Evolutionary conservation across 2,329 filamentous ascomycete genomes (phyloP).

Genomic region (Ceratocystiopsis sp.): DNA sequence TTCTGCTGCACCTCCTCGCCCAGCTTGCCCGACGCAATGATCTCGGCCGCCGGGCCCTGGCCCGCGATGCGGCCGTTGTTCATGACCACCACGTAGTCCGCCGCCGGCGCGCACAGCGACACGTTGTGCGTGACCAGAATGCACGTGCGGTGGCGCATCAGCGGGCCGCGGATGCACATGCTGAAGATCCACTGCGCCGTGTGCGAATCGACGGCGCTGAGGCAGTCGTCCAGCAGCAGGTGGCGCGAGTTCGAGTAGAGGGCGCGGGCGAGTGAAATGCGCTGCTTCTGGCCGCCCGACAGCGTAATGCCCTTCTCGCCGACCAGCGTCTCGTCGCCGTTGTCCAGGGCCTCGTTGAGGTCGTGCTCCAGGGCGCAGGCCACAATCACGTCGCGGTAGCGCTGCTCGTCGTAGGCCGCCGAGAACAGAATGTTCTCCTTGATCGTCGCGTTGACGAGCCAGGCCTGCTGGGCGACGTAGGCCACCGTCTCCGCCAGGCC

Average conservation of each 20-base stretch:
- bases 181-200: slow-evolving; percentile 97
- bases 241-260: slow-evolving; percentile 93
- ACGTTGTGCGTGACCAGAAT: slow-evolving; percentile 94
- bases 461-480: slow-evolving; percentile 92
- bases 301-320: slow-evolving; percentile 95
- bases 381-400: slow-evolving; percentile 76
- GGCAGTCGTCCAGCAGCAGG: slow-evolving; percentile 80
- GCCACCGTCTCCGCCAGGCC: slow-evolving; percentile 81
- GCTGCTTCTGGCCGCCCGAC: slow-evolving; percentile 93
- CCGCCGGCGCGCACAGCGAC: slow-evolving; percentile 65
- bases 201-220: slow-evolving; percentile 93
- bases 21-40: slow-evolving; percentile 75
- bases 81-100: slow-evolving; percentile 67
- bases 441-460: slow-evolving; percentile 91
- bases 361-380: slow-evolving; percentile 87
- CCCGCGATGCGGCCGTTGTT: slow-evolving; percentile 68
- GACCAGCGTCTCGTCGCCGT: slow-evolving; percentile 82
- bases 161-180: slow-evolving; percentile 72
- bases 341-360: slow-evolving; percentile 67
- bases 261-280: slow-evolving; percentile 88
- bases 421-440: slow-evolving; percentile 93
- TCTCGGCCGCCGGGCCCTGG: slow-evolving; percentile 60
- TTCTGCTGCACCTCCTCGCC: slow-evolving; percentile 66
- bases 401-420: slow-evolving; percentile 57
- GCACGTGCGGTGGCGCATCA: slow-evolving; percentile 82